Evolutionary conservation across 1,284 basidiomycete species (phyloP).

Genomic region (Pyrrhoderma lamaoense): DNA sequence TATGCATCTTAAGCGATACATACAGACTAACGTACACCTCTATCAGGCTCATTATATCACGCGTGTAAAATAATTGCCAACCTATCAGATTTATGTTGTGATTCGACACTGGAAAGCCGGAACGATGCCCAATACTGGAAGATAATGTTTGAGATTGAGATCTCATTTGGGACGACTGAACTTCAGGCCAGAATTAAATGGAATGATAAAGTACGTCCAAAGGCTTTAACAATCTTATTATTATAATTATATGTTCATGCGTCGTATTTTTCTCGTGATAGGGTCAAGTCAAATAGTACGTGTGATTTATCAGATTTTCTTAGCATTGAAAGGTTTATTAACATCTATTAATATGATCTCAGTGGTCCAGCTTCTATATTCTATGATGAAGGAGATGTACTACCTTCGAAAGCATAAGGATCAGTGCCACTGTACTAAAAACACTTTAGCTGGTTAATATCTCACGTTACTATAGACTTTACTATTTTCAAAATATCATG

Average conservation of each 20-base stretch:
- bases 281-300: not conserved
- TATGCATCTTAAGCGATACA: constrained; percentile 36
- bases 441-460: too few relatives aligned
- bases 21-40: constrained; percentile 33
- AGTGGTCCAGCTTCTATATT: too few relatives aligned
- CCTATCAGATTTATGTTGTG: constrained; percentile 49
- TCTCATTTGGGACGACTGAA: constrained; percentile 72
- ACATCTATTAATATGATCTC: too few relatives aligned
- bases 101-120: constrained; percentile 44
- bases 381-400: too few relatives aligned
- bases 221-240: not conserved
- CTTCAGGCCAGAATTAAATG: constrained; percentile 75
- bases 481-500: too few relatives aligned
- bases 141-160: constrained; percentile 72
- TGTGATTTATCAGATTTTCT: too few relatives aligned
- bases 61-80: constrained; percentile 69
- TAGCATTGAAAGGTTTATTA: too few relatives aligned
- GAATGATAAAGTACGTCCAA: constrained; percentile 57
- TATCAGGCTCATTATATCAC: constrained; percentile 33
- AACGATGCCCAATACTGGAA: constrained; percentile 68
- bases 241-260: not conserved
- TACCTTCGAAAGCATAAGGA: too few relatives aligned
- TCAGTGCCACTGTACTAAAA: too few relatives aligned
- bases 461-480: too few relatives aligned
- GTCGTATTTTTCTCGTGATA: too few relatives aligned